Percentiles rank a stretch among this genome's conserved stretches.
Conservation (phyloP, 176 grass and related monocot species). For the Thinopyrum elongatum region DNA sequence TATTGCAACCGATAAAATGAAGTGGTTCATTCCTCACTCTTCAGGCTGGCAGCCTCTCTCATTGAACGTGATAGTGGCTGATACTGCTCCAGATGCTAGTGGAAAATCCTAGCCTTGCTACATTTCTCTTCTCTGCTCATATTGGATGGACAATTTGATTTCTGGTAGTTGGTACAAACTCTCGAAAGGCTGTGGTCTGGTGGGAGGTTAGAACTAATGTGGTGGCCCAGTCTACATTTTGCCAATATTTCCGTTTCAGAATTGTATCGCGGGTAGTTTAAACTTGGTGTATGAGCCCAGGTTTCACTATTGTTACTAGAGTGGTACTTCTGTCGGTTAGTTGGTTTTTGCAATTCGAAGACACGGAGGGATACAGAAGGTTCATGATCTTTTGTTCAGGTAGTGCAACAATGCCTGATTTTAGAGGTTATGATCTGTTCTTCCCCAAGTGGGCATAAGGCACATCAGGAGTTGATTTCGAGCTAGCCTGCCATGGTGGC, state of each 20-base stretch:
- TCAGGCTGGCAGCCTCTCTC: slow-evolving; percentile 86
- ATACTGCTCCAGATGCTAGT: slow-evolving; percentile 26
- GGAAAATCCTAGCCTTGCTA: slow-evolving; percentile 36
- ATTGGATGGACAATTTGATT: neutral
- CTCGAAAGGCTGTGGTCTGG: neutral
- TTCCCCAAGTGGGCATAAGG: slow-evolving; percentile 22
- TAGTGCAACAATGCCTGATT: slow-evolving; percentile 31
- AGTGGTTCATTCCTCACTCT: slow-evolving; percentile 77
- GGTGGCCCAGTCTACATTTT: slow-evolving; percentile 12
- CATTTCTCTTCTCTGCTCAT: neutral
- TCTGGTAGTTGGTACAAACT: slow-evolving; percentile 26
- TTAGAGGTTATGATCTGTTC: slow-evolving; percentile 26
- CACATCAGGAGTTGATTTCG: neutral
- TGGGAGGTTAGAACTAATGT: slow-evolving; percentile 15
- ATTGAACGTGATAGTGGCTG: slow-evolving; percentile 47
- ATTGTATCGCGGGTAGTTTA: neutral
- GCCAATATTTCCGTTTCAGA: neutral
- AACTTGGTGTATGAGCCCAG: slow-evolving; percentile 18
- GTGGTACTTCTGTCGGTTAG: slow-evolving; percentile 13
- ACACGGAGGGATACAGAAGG: neutral
- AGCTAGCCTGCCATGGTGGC: neutral
- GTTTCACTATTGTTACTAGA: slow-evolving; percentile 26
- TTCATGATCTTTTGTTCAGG: slow-evolving; percentile 38
- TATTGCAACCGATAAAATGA: slow-evolving; percentile 61
- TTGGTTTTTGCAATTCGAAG: slow-evolving; percentile 25